Percentiles rank a stretch among this genome's conserved stretches.
Conservation (phyloP, 768 basidiomycete genomes). For the Trametes maxima region DNA sequence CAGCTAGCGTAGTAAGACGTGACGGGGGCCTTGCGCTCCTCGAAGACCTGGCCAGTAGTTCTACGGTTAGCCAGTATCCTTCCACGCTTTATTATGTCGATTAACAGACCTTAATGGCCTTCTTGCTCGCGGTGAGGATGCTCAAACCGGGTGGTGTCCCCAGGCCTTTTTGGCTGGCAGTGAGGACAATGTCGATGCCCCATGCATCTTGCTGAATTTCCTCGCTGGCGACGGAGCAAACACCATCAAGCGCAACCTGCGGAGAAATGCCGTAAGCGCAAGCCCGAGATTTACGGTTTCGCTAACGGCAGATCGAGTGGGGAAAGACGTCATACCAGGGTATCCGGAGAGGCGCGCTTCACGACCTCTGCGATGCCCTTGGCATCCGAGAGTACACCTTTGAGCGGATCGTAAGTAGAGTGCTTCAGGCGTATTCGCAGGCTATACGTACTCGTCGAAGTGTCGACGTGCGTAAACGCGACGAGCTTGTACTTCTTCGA, state of each 20-base stretch:
- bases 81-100: slow-evolving; percentile 3
- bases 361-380: slow-evolving; percentile 75
- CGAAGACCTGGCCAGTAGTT: slow-evolving; percentile 49
- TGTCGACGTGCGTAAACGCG: slow-evolving; percentile 96
- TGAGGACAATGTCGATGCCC: slow-evolving; percentile 87
- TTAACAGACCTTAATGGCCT: slow-evolving; percentile 64
- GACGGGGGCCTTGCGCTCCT: slow-evolving; percentile 63
- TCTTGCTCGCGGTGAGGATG: slow-evolving; percentile 78
- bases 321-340: slow-evolving; percentile 54
- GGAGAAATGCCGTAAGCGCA: neutral
- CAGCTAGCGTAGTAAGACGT: slow-evolving; percentile 87
- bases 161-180: slow-evolving; percentile 91
- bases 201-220: slow-evolving; percentile 94
- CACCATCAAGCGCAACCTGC: slow-evolving; percentile 85
- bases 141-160: slow-evolving; percentile 92
- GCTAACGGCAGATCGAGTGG: neutral
- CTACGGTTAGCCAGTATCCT: neutral
- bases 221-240: slow-evolving; percentile 95
- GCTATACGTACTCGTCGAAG: slow-evolving; percentile 62
- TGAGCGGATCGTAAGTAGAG: neutral
- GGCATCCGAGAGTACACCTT: slow-evolving; percentile 84
- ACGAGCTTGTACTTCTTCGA: slow-evolving; percentile 85
- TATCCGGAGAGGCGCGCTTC: slow-evolving; percentile 77
- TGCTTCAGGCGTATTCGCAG: neutral
- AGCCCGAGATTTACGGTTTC: neutral